These are phyloP conservation scores for Phytophthora pini DNA, from an alignment of 352 stramenopile genomes.

Conservation along the genomic window DNA sequence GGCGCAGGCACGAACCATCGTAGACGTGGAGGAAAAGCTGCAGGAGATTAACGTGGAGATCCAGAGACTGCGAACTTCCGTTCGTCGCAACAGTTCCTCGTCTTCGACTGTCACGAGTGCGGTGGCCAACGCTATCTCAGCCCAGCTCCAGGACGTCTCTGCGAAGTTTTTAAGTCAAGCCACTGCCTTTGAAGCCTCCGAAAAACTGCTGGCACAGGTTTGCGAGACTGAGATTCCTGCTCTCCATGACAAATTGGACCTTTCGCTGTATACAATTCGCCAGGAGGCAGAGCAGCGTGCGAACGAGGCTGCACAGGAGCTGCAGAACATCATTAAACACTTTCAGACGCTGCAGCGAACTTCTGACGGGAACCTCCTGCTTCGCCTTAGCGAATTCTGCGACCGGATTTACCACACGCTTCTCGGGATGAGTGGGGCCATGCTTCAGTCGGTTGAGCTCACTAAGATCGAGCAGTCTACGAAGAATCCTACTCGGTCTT, in stretches of 20 bases:
- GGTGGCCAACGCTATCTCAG: conserved; percentile 33
- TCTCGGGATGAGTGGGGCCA: conserved; percentile 52
- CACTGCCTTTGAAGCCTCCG: conserved; percentile 35
- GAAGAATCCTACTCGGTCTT: conserved; percentile 15
- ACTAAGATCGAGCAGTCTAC: conserved; percentile 23
- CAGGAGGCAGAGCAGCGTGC: conserved; percentile 52
- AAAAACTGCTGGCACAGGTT: conserved; percentile 40
- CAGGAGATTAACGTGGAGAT: conserved; percentile 62
- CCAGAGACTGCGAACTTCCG: conserved; percentile 48
- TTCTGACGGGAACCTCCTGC: conserved; percentile 24
- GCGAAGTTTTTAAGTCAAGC: conserved; percentile 37
- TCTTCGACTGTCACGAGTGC: conserved; percentile 30
- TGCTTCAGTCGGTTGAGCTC: conserved; percentile 56
- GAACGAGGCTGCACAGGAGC: conserved; percentile 45
- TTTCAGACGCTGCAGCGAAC: conserved; percentile 32
- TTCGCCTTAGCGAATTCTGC: conserved; percentile 37
- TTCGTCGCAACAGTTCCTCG: conserved; percentile 45
- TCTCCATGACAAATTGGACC: conserved; percentile 46
- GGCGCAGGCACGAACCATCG: conserved; percentile 47
- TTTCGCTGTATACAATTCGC: conserved; percentile 49
- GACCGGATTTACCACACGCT: conserved; percentile 60
- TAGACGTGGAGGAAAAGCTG: conserved; percentile 67
- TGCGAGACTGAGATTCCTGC: conserved; percentile 49
- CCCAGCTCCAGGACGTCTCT: conserved; percentile 52
- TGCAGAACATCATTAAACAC: conserved; percentile 41